Conservation (phyloP, 2,329 filamentous ascomycete genomes). For the Triangularia verruculosa region DNA sequence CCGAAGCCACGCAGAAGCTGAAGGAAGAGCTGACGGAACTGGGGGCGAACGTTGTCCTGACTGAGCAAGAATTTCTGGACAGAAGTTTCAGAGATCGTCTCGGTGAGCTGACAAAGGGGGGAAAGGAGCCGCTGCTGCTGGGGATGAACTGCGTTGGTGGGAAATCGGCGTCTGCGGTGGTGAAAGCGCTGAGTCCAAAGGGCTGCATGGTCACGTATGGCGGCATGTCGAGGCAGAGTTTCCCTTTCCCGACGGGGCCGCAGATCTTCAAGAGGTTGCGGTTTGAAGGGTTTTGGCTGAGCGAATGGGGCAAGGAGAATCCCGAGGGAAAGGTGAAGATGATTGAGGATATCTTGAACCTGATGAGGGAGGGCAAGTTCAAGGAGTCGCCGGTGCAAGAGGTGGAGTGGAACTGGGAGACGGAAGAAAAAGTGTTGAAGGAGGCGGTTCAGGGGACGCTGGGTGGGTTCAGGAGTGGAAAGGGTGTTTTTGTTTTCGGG, state of each 20-base stretch:
- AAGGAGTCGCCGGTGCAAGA: constrained; percentile 79
- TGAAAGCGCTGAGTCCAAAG: constrained; percentile 66
- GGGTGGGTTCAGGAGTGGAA: constrained; percentile 79
- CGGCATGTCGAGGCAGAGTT: constrained; percentile 87
- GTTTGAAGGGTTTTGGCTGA: constrained; percentile 94
- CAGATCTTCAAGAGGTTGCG: constrained; percentile 91
- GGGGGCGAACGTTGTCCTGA: constrained; percentile 56
- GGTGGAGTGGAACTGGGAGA: constrained; percentile 80
- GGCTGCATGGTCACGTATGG: constrained; percentile 89
- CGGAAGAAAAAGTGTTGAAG: constrained; percentile 64
- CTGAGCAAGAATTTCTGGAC: constrained; percentile 52
- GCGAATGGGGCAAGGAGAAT: constrained; percentile 77
- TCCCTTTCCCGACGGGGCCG: constrained; percentile 75
- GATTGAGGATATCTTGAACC: constrained; percentile 76
- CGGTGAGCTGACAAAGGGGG: constrained; percentile 66
- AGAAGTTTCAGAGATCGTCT: constrained; percentile 61
- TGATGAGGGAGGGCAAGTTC: constrained; percentile 75
- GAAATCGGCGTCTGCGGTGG: constrained; percentile 73
- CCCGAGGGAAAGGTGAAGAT: constrained; percentile 71
- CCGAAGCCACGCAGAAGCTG: constrained; percentile 60
- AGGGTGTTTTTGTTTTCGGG: constrained; percentile 82
- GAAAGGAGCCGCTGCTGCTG: constrained; percentile 68
- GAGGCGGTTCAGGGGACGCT: constrained; percentile 79
- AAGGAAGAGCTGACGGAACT: constrained; percentile 51
- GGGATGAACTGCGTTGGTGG: constrained; percentile 94